Conservation (phyloP, 1,139 yeast species). For the Zygoascus meyerae region DNA sequence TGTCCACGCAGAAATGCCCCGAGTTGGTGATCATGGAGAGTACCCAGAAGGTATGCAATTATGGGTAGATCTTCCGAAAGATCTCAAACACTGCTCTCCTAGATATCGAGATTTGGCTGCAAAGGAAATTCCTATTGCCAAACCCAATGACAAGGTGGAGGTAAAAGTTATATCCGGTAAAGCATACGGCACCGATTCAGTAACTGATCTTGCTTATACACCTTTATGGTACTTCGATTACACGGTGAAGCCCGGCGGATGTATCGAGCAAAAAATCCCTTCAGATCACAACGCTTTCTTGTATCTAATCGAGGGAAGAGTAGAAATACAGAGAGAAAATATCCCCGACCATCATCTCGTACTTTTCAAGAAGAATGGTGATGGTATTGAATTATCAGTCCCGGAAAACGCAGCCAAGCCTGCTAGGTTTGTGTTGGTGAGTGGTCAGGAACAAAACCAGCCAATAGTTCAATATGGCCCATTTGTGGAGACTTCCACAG, state of each 20-base stretch:
- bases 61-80: conserved; percentile 85
- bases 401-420: conserved; percentile 28
- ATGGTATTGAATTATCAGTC: conserved; percentile 25
- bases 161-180: conserved; percentile 76
- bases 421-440: conserved; percentile 62
- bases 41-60: conserved; percentile 68
- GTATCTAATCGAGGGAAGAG: conserved; percentile 62
- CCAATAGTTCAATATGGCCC: conserved; percentile 86
- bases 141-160: conserved; percentile 60
- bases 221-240: conserved; percentile 75
- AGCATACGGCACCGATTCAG: conserved; percentile 67
- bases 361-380: conserved; percentile 32
- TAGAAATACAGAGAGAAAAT: conserved; percentile 38
- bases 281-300: conserved; percentile 64
- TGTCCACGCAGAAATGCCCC: conserved; percentile 86
- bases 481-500: conserved; percentile 64
- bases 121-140: conserved; percentile 63
- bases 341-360: conserved; percentile 48
- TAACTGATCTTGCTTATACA: conserved; percentile 73
- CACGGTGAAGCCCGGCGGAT: conserved; percentile 61
- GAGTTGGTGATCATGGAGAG: conserved; percentile 44
- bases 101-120: conserved; percentile 73
- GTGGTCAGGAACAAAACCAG: conserved; percentile 74
- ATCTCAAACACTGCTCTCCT: conserved; percentile 63
- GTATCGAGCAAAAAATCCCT: conserved; percentile 57